Base-by-base conservation (phyloP, 345 rosid genomes). In the Pelargonium nanum region DNA sequence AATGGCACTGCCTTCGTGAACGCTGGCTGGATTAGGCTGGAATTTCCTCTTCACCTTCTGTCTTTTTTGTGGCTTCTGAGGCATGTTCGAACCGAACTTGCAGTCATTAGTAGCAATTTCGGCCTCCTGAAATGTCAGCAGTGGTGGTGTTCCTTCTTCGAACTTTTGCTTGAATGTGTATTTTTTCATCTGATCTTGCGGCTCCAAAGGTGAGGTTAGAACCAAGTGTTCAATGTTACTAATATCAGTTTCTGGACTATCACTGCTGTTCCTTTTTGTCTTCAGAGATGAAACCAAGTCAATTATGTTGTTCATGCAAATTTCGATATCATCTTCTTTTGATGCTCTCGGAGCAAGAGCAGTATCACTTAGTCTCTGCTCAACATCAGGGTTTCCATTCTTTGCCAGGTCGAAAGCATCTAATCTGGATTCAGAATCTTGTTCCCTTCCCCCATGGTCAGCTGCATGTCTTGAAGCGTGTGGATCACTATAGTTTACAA, bases 161-260 rank as follows among this genome's bases (percentile, higher is more conserved):
- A 53, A 58, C 53, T 20, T 66, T 62, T 54, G 26, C 21, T 34
- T 55, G 59, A 69, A 61, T 56, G 71, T 25, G 58, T 55, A 66
- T 68, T 66, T 64, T 10, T 61, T 77, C 26, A 65, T 61, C 55
- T 53, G 75, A 48, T 74, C 79, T 58, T 70, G 78, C 66, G 68
- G 60, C 40, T 70, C 78, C 60, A 70, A 34, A 61, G 74, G 61
- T 26, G 74, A 63, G 65, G 78, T 70, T 56, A 78, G 61, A 32
- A 78, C 75, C 61, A 74, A 79, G 61, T 63, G 75, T 56, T 76
- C 76, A 24, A 63, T 65, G 26, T 57, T 72, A 54, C 21, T 63
- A 55, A 69, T 28, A 1, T 59, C 67, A 52, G 75, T 57, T 52
- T 53, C 52, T 24, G n/a, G 56, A 56, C 53, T 40, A 55, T 30